These are phyloP conservation scores for Botrytis deweyae DNA, from an alignment of 2,329 filamentous ascomycete species.

Conservation along the genomic window DNA sequence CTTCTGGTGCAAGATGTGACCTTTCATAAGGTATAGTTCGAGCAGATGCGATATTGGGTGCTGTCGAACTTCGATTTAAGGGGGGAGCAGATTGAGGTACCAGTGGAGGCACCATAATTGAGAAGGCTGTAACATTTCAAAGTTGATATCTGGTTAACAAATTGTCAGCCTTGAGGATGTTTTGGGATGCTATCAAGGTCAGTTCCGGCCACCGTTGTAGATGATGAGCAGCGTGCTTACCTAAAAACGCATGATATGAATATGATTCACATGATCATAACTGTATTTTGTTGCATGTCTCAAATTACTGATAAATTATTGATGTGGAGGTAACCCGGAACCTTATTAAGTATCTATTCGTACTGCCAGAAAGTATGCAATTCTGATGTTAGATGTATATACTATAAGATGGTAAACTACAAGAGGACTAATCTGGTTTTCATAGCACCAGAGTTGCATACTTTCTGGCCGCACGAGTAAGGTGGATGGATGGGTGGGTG, in stretches of 20 bases:
- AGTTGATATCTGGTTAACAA: constrained; percentile 3
- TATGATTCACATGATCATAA: neutral
- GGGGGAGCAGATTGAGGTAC: constrained; percentile 29
- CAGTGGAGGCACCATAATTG: constrained; percentile 36
- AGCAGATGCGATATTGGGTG: constrained; percentile 25
- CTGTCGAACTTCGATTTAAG: constrained; percentile 33
- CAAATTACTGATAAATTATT: neutral
- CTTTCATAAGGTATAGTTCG: constrained; percentile 47
- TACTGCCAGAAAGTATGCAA: too few species aligned
- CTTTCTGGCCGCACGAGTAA: too few species aligned
- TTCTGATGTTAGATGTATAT: too few species aligned
- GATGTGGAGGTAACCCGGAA: neutral
- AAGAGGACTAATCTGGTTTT: too few species aligned
- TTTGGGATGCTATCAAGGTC: constrained; percentile 5
- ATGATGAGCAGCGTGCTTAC: neutral
- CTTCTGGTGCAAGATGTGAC: constrained; percentile 75
- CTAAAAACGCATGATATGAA: neutral
- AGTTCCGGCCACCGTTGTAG: constrained; percentile 1
- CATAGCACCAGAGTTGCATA: too few species aligned
- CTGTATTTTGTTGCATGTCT: neutral
- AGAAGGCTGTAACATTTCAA: constrained; percentile 13
- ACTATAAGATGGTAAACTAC: too few species aligned
- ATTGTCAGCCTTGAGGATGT: constrained; percentile 18
- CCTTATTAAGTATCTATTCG: too few species aligned
- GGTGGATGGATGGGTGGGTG: too few species aligned